These are phyloP conservation scores for Silene latifolia DNA, from an alignment of 148 eudicot species.

Conservation along the genomic window DNA sequence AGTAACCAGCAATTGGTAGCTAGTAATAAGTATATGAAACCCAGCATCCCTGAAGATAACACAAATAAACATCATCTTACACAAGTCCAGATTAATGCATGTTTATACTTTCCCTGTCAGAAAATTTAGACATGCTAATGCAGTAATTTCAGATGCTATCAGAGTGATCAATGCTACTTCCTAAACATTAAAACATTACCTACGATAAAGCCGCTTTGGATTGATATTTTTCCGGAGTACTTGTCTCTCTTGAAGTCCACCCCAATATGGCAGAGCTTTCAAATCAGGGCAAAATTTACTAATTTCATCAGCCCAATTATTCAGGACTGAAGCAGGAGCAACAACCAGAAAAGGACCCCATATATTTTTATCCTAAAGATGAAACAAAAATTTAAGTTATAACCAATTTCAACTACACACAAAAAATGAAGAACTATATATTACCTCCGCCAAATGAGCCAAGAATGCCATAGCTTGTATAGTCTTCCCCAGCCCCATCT, in stretches of 20 bases:
- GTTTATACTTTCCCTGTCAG: not conserved
- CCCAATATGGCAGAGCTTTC: constrained; percentile 97
- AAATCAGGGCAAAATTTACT: constrained; percentile 94
- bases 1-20: constrained; percentile 87
- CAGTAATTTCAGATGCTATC: not conserved
- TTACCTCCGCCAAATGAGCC: constrained; percentile 99
- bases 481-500: constrained; percentile 98
- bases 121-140: not conserved
- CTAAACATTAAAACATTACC: constrained; percentile 40
- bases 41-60: constrained; percentile 67
- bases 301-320: constrained; percentile 98
- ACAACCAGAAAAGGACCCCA: constrained; percentile 99
- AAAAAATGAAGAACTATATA: not conserved
- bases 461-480: constrained; percentile 98
- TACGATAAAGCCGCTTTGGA: constrained; percentile 95
- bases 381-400: constrained; percentile 26
- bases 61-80: constrained; percentile 14
- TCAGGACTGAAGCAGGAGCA: constrained; percentile 98
- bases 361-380: constrained; percentile 80
- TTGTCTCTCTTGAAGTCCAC: constrained; percentile 85
- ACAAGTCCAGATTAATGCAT: not conserved
- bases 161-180: not conserved
- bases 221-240: constrained; percentile 85
- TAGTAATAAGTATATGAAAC: constrained; percentile 95
- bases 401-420: not conserved